Base-by-base conservation (phyloP, 768 basidiomycete genomes). In the Tylopilus subfusipes region DNA sequence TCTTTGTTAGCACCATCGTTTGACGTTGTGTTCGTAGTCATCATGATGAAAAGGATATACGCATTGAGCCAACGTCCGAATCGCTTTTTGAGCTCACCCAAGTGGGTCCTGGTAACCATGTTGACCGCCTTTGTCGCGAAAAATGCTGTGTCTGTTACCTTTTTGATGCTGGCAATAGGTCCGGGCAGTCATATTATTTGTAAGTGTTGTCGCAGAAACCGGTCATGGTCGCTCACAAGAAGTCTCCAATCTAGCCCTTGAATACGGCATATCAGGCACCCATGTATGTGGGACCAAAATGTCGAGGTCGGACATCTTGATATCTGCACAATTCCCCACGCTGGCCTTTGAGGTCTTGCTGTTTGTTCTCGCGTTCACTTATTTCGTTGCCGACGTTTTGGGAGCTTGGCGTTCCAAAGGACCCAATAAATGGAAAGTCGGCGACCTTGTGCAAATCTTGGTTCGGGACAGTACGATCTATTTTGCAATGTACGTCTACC, bases 11-110 rank as follows among this genome's bases (percentile, higher is more conserved):
- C 2, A 8, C 10, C 7, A 13, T 24, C 6, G 6, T 31, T 43
- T 56, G 11, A 63, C 8, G 11, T 7, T 13, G 4, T 36, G 6
- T 27, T 38, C 29, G 10, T 9, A 64, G 63, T 56, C 11, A 58
- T 64, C 45, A 53, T 64, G 63, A 63, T 64, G 40, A 63, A 45
- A 42, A 57, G 63, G 42, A 31, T 64, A 55, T 18, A 56, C 2
- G 59, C 48, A 11, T 25, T 64, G 19, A 63, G 62, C 40, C 14
- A 8, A 16, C 29, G 16, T 27, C 40, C 55, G 8, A 34, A 25
- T 2, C n/a, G 42, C 31, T 54, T 60, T 7, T 24, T 63, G n/a
- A 49, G 14, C n/a, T 48, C 53, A 0, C 19, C 53, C 7, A 63
- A 47, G 27, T 54, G 7, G 52, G 46, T 63, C 12, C 27, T 52